Base-by-base conservation (phyloP, 495 filamentous ascomycete genomes). In the Hypoxylon fragiforme region DNA sequence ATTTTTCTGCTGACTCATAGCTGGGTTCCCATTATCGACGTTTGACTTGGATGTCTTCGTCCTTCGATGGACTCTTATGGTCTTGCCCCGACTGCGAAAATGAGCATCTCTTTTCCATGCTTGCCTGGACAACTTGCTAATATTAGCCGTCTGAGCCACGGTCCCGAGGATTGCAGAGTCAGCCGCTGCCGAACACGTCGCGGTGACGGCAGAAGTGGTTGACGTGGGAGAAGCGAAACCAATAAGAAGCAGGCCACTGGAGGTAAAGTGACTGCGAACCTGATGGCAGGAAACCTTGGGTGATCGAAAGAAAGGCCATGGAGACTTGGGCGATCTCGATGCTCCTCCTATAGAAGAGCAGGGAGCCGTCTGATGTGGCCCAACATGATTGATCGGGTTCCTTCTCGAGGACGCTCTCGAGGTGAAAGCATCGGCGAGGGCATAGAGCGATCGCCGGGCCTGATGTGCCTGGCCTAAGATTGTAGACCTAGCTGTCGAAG, bases 381-480 rank as follows among this genome's bases (percentile, higher is more conserved):
- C 51, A 48, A 61, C 13, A 34, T 24, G 44, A 42, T 60, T 62
- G 14, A 41, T 31, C 41, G 53, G 59, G 26, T 59, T 62, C 22
- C 51, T 63, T 51, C 60, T 70, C 3, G 50, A 35, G 5, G 71
- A 71, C 20, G 70, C 35, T 57, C 62, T 64, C 15, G 65, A 65
- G 38, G 71, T 62, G 46, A 73, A 50, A 41, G 60, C 46, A 48
- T 64, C 60, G 53, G 66, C 54, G 36, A 73, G 65, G 53, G 71
- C 70, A 46, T 73, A 73, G 44, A 76, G 58, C n/a, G 73, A 69
- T 56, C 70, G 65, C 69, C 71, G 76, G 54, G 72, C 50, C 41
- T 72, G 67, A 34, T 73, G 73, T 58, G 73, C 70, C 64, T 74
- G 69, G 64, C 74, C 71, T 64, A 74, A 65, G 54, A 70, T 66